These are phyloP conservation scores for Aspergillus niger DNA, from an alignment of 2,329 filamentous ascomycete species.

Conservation along the genomic window DNA sequence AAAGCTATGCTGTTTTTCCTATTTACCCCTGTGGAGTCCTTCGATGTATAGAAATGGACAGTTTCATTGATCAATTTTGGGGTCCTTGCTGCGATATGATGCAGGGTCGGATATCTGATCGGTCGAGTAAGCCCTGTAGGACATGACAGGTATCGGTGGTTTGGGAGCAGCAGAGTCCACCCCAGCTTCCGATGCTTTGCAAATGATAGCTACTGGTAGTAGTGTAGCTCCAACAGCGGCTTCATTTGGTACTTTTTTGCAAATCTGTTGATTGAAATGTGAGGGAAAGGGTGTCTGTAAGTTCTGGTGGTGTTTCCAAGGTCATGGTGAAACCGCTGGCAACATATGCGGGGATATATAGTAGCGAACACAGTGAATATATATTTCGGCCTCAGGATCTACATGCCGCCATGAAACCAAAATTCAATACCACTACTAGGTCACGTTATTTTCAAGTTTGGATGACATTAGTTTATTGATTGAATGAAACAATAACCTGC, in stretches of 20 bases:
- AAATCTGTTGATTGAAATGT: too few relatives aligned
- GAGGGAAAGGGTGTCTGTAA: background rate
- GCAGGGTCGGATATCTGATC: background rate
- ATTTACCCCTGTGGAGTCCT: slow-evolving; percentile 26
- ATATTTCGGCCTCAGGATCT: background rate
- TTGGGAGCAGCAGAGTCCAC: background rate
- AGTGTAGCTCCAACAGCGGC: background rate
- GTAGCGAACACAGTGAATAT: background rate
- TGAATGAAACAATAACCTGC: background rate
- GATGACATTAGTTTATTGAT: background rate
- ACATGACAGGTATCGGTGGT: background rate
- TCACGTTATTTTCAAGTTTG: background rate
- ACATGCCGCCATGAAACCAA: background rate
- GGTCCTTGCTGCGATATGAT: background rate
- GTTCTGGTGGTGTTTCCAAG: background rate
- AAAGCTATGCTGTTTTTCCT: slow-evolving; percentile 30
- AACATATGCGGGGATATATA: background rate
- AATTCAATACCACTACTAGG: background rate
- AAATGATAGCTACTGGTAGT: background rate
- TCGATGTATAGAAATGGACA: slow-evolving; percentile 40
- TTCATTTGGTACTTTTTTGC: too few relatives aligned
- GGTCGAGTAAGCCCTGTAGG: background rate
- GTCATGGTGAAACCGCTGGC: background rate
- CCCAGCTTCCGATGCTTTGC: background rate
- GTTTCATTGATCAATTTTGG: slow-evolving; percentile 2